Evolutionary conservation across 305 asterid genomes (phyloP), one percentile per base, ranked within the genome.

Genomic region (Euphrasia arctica): DNA sequence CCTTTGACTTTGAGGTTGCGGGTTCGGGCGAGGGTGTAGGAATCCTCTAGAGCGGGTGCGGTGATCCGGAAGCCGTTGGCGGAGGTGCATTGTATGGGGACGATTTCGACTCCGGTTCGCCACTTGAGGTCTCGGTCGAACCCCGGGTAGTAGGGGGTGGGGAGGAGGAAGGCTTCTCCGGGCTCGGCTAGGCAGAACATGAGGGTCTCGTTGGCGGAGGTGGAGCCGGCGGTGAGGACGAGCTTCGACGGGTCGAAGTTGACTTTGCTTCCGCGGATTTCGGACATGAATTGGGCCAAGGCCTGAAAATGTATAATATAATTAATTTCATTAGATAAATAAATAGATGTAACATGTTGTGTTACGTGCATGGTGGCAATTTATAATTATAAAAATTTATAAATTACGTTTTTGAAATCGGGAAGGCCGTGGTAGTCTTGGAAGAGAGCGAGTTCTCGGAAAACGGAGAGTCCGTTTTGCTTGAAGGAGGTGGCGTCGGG

Each of bases 111-210:
- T 29, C 86, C 94, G 29, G 96, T 91, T 68, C 98, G 74, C 98
- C 98, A 91, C 27, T 91, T 91, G 0, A 91, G 83, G 68, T 91
- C 98, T 68, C 98, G 82, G 72, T 91, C 98, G 72, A 91, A 91
- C 11, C 98, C 97, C 5, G 98, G 97, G 54, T 92, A 92, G 85
- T 92, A 92, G 0, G 98, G 98, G 4, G 94, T 86, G 41, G 98
- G 98, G 52, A 92, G 84, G 14, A 92, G 94, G 60, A 92, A 73
- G 7, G 95, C 95, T 3, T 92, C 96, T 67, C 96, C 97, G 15
- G 82, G 90, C 1, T 85, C 87, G 7, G 95, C 97, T 6, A 92
- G 82, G 77, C 96, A 90, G 67, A 90, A 92, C 54, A 87, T 80
- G 34, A 92, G 93, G 0, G 89, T 80, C 74, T 92, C 98, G 25